Conservation (phyloP, 2,329 filamentous ascomycete genomes). For the Coleophoma eucalyptorum region DNA sequence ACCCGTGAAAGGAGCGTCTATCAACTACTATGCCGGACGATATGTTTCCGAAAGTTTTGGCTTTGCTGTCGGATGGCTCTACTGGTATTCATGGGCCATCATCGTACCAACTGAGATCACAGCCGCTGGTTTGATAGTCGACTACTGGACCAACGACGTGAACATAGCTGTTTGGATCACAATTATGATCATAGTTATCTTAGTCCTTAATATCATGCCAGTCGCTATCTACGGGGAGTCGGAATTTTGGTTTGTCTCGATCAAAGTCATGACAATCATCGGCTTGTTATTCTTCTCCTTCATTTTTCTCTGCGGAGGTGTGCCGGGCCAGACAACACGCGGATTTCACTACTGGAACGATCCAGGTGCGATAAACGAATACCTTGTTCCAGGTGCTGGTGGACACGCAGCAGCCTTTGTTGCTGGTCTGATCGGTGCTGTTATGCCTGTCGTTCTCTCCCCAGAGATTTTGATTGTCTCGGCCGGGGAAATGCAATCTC, state of each 20-base stretch:
- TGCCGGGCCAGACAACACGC: constrained; percentile 19
- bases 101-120: constrained; percentile 31
- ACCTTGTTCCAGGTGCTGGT: constrained; percentile 32
- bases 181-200: constrained; percentile 33
- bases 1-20: constrained; percentile 44
- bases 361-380: constrained; percentile 40
- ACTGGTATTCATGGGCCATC: constrained; percentile 25
- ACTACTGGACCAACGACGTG: constrained; percentile 37
- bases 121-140: constrained; percentile 36
- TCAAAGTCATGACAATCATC: constrained; percentile 28
- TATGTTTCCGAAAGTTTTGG: constrained; percentile 40
- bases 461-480: constrained; percentile 49
- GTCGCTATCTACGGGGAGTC: constrained; percentile 56
- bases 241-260: constrained; percentile 44
- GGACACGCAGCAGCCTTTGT: constrained; percentile 50
- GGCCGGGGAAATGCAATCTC: constrained; percentile 54
- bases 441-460: constrained; percentile 46
- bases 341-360: constrained; percentile 45
- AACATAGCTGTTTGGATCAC: constrained; percentile 37
- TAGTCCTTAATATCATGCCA: constrained; percentile 36
- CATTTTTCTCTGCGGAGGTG: constrained; percentile 29
- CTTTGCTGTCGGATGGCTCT: constrained; percentile 39
- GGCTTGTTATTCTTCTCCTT: constrained; percentile 6
- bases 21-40: constrained; percentile 43
- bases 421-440: constrained; percentile 39